These are phyloP conservation scores for Helenozyma rhizophorensis DNA, from an alignment of 805 yeast genomes.

Conservation along the genomic window DNA sequence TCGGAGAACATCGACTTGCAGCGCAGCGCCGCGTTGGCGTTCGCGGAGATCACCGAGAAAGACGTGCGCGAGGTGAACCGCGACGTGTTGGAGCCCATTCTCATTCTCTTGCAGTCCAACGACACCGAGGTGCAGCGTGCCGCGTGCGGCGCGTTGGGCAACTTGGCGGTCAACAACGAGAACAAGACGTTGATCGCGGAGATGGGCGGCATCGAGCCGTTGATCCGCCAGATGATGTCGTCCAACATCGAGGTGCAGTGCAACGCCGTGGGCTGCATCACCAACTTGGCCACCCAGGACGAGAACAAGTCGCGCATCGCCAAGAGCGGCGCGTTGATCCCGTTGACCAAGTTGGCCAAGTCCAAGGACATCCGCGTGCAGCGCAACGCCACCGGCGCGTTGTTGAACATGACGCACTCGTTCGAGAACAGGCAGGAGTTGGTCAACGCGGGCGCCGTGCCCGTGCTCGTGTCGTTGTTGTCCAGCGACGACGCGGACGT, in stretches of 20 bases:
- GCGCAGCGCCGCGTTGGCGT: constrained; percentile 95
- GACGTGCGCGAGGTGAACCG: constrained; percentile 87
- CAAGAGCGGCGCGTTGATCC: constrained; percentile 90
- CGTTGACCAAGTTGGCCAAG: constrained; percentile 90
- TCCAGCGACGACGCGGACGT: constrained; percentile 91
- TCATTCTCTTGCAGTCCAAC: constrained; percentile 76
- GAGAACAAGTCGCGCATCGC: constrained; percentile 96
- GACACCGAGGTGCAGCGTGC: constrained; percentile 97
- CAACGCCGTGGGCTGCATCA: constrained; percentile 98
- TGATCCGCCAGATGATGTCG: constrained; percentile 96
- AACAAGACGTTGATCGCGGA: constrained; percentile 91
- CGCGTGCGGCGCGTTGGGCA: constrained; percentile 98
- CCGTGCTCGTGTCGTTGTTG: constrained; percentile 84
- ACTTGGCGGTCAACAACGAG: constrained; percentile 92
- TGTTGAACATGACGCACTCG: constrained; percentile 96
- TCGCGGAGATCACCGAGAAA: constrained; percentile 97
- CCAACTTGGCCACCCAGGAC: constrained; percentile 96
- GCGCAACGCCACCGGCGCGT: constrained; percentile 97
- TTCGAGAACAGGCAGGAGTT: constrained; percentile 93
- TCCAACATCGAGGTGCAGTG: constrained; percentile 97
- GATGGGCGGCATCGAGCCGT: constrained; percentile 96
- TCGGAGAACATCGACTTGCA: constrained; percentile 93
- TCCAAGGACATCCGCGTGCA: constrained; percentile 94
- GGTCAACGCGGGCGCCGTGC: constrained; percentile 97
- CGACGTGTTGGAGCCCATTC: constrained; percentile 90